Base-by-base conservation (phyloP, 176 grass and related monocot species). In the Thinopyrum elongatum region DNA sequence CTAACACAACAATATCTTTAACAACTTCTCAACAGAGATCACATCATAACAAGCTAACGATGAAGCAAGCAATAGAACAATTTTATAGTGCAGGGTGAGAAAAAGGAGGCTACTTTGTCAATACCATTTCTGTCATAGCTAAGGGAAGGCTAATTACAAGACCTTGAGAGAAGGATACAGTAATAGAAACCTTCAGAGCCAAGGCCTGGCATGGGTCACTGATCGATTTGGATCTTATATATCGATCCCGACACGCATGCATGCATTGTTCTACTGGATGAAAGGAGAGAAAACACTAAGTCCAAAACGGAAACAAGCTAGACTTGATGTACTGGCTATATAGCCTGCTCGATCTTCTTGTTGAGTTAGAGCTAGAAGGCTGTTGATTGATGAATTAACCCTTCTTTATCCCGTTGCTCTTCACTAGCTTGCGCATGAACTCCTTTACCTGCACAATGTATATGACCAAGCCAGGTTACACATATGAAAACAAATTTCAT, bases 391-490 rank as follows among this genome's bases (percentile, higher is more conserved):
- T 69, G 41, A 51, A 61, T 11, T 27, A 66, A 34, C 73, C 73
- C 77, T 16, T 76, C 70, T 16, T 76, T 14, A 23, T 17, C 42
- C 57, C 77, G 46, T 49, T 84, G 70, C 70, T 22, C 59, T 77
- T 82, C 78, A 77, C 88, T 79, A 90, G 65, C 88, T 78, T 83
- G 66, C 39, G 9, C 59, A 90, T 57, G 55, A 90, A 86, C 65
- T 90, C 88, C 42, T 78, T 83, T 3, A 90, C 88, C 88, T 90
- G 65, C 22, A 44, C 6, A 53, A 53, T 49, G 14, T 49, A 17
- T 35, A 53, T 9, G 16, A 84, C 28, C 27, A 28, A 65, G 0
- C 65, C 22, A 70, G 26, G 51, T 55, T 71, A 76, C 27, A 58
- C 29, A 66, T 5, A 67, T 67, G 29, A 1, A 64, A 65, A 44